Conservation (phyloP, 1,284 basidiomycete species). For the Schizophyllum amplum region DNA sequence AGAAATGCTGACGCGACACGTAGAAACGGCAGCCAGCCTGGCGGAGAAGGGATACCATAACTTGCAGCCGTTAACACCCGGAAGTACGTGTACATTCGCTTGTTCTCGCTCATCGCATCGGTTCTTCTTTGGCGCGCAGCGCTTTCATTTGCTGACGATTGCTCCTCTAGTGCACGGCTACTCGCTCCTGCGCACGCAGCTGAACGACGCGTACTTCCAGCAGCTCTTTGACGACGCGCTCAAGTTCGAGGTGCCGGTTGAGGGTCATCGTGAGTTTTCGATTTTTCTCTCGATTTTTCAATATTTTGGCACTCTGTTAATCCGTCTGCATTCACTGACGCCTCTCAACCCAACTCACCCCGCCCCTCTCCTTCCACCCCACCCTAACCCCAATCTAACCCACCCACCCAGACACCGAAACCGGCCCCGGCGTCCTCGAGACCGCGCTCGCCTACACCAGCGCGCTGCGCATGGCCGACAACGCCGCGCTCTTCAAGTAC, state of each 20-base stretch:
- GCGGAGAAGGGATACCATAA: slow-evolving; percentile 74
- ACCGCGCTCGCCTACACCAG: slow-evolving; percentile 90
- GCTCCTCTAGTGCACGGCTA: slow-evolving; percentile 82
- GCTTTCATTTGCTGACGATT: not conserved
- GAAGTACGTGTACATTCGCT: slow-evolving; percentile 56
- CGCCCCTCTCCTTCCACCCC: not conserved
- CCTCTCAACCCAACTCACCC: no score
- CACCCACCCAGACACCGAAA: slow-evolving; percentile 80
- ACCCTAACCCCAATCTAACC: slow-evolving; percentile 3
- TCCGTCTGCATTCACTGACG: no score
- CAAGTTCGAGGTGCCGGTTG: slow-evolving; percentile 77
- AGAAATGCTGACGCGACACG: not conserved
- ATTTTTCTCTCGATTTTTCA: not conserved
- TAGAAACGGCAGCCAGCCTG: slow-evolving; percentile 73
- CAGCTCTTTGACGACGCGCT: slow-evolving; percentile 76
- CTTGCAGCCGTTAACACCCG: slow-evolving; percentile 78
- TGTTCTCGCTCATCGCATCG: not conserved
- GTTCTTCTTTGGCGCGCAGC: not conserved
- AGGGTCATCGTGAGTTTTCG: slow-evolving; percentile 75
- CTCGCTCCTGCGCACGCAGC: slow-evolving; percentile 78
- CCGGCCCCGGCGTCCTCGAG: slow-evolving; percentile 89
- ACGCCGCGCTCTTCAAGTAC: slow-evolving; percentile 90
- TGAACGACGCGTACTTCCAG: slow-evolving; percentile 88
- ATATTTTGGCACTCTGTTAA: no score
- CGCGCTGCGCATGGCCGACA: slow-evolving; percentile 86